A percentile compares a stretch with the other conserved stretches of the same genome.
Evolutionary conservation across 805 yeast species (phyloP).

Genomic region (Wickerhamiella vanderwaltii): DNA sequence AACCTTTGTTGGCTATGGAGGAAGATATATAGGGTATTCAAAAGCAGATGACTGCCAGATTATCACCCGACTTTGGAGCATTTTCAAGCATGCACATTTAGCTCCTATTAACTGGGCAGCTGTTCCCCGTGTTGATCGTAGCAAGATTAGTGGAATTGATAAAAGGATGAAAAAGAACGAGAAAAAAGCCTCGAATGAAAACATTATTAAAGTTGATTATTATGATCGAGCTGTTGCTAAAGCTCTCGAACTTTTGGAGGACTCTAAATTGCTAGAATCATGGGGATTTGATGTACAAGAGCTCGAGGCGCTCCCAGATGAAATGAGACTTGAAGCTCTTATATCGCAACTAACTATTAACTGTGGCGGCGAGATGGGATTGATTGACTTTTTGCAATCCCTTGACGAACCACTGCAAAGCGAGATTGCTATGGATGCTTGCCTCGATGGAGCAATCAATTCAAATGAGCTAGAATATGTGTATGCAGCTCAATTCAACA

Average conservation of each 20-base stretch:
- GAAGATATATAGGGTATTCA: too few species aligned
- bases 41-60: too few species aligned
- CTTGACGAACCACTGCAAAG: neutral
- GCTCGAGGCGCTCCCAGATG: slow-evolving; percentile 6
- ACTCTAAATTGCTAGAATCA: neutral
- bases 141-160: neutral
- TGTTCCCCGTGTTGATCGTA: neutral
- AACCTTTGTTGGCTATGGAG: too few species aligned
- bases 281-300: slow-evolving; percentile 1
- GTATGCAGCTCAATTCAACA: too few species aligned
- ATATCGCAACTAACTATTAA: neutral
- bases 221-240: neutral
- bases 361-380: neutral
- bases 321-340: slow-evolving; percentile 1
- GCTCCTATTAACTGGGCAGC: neutral
- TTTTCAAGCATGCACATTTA: neutral
- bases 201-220: neutral
- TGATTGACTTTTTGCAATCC: neutral
- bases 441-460: too few species aligned
- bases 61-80: neutral
- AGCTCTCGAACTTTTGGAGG: neutral
- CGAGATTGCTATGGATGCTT: too few species aligned
- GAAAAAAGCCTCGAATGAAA: neutral
- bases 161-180: neutral
- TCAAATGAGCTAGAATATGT: too few species aligned